These are phyloP conservation scores for Prunus davidiana DNA, from an alignment of 306 rosid genomes.

Conservation along the genomic window DNA sequence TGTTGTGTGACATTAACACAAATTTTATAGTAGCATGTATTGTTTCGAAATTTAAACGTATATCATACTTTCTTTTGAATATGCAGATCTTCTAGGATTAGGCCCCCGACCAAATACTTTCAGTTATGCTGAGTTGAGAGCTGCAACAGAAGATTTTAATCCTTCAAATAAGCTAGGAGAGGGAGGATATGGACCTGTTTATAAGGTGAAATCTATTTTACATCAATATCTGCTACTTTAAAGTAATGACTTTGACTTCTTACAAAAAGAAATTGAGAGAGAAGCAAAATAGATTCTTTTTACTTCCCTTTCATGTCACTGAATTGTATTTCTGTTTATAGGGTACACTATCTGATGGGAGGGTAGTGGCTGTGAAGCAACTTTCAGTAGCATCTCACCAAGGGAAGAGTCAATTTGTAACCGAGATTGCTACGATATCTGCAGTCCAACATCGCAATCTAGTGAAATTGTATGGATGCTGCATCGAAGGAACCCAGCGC, in stretches of 20 bases:
- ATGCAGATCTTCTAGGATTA: constrained; percentile 17
- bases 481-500: constrained; percentile 20
- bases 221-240: not conserved
- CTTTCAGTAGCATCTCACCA: constrained; percentile 31
- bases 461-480: constrained; percentile 35
- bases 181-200: constrained; percentile 35
- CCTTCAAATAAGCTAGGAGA: constrained; percentile 32
- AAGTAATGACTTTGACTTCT: too few relatives aligned
- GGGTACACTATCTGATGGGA: constrained; percentile 37
- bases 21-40: not conserved
- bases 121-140: constrained; percentile 23
- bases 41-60: not conserved
- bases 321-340: not conserved
- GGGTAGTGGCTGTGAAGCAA: constrained; percentile 33
- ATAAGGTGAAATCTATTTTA: constrained; percentile 10
- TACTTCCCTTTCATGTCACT: not conserved
- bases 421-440: constrained; percentile 34
- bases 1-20: not conserved
- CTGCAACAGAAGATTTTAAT: constrained; percentile 28
- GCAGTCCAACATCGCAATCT: constrained; percentile 29
- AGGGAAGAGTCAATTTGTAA: constrained; percentile 27
- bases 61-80: not conserved
- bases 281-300: not conserved
- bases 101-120: constrained; percentile 23
- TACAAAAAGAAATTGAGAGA: not conserved